These are phyloP conservation scores for Chlorella sp. DNA, from an alignment of 139 green algal genomes.

Conservation along the genomic window DNA sequence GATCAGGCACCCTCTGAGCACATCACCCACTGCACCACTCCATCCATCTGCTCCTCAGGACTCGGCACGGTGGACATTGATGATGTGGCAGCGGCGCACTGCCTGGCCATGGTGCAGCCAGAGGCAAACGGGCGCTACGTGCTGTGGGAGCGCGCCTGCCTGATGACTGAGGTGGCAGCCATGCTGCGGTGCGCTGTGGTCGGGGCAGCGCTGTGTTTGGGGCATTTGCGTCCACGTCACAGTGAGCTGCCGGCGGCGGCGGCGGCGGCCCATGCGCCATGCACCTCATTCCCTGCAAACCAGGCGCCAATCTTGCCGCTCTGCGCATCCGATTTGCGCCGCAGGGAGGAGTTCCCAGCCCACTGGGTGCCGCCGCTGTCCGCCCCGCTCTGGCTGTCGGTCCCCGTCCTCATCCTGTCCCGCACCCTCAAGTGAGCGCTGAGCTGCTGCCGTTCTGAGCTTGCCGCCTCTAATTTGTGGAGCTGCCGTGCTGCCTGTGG, in stretches of 20 bases:
- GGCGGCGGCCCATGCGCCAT: no score
- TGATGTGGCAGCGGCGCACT: slow-evolving; percentile 66
- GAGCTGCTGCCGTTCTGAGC: background rate
- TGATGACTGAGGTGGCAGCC: background rate
- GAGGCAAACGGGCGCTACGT: slow-evolving; percentile 50
- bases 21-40: no score
- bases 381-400: background rate
- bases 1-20: no score
- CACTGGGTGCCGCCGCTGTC: slow-evolving; percentile 11
- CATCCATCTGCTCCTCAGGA: background rate
- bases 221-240: no score
- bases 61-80: slow-evolving; percentile 57
- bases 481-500: no score
- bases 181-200: slow-evolving; percentile 25
- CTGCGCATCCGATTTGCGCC: no score
- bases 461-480: no score
- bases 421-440: background rate
- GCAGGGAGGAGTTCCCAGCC: slow-evolving; percentile 9
- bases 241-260: no score
- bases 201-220: background rate
- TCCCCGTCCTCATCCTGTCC: background rate
- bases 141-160: background rate
- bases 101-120: slow-evolving; percentile 56
- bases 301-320: no score
- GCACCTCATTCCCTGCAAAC: no score